phyloP scores from a whole-genome alignment of 2,329 filamentous ascomycete species.

The Truncatella angustata region DNA sequence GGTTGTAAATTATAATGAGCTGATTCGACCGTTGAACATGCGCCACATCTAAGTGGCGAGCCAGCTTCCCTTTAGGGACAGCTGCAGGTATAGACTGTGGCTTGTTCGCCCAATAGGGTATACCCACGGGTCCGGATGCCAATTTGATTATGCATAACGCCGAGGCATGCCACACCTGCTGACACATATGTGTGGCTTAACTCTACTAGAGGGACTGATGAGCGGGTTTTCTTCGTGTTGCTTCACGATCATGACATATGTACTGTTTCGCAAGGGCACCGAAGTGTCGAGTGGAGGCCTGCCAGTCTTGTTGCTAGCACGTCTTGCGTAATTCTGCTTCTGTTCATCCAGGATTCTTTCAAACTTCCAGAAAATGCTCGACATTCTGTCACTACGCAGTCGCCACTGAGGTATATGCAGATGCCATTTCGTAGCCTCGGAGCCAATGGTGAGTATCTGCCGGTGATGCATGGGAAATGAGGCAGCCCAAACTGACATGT shows the following conservation, averaged over 20 bases:
- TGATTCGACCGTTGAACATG: background rate
- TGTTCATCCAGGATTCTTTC: too few relatives aligned
- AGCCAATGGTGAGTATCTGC: too few relatives aligned
- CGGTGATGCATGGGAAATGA: too few relatives aligned
- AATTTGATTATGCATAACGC: background rate
- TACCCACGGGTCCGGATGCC: background rate
- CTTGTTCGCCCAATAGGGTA: background rate
- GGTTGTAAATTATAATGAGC: background rate
- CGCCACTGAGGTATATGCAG: background rate
- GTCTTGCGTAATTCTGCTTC: too few relatives aligned
- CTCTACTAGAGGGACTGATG: background rate
- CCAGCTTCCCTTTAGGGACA: background rate
- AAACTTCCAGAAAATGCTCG: background rate
- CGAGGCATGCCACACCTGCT: background rate
- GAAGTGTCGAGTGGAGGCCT: too few relatives aligned
- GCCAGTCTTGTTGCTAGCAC: too few relatives aligned
- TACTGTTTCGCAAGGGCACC: too few relatives aligned
- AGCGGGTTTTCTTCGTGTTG: background rate
- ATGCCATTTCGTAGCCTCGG: too few relatives aligned
- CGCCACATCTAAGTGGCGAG: slow-evolving; percentile 5
- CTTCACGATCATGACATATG: background rate
- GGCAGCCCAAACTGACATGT: too few relatives aligned
- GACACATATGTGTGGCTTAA: background rate
- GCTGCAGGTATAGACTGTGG: slow-evolving; percentile 5
- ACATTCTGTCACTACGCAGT: background rate